Evolutionary conservation across 1,139 yeast genomes (phyloP).

Genomic region (Martiniozyma asiatica): DNA sequence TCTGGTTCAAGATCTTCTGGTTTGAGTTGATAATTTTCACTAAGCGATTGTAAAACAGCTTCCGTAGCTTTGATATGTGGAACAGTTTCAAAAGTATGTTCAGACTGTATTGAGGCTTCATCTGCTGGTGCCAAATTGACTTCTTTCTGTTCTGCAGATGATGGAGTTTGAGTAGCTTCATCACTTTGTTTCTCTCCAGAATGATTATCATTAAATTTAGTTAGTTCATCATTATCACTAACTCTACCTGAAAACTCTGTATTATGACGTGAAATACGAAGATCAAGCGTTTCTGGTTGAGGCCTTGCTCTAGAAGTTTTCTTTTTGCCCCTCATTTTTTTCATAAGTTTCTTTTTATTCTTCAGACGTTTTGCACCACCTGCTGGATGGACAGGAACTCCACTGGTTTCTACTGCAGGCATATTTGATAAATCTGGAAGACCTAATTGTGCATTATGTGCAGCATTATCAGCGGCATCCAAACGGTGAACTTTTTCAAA

Average conservation of each 20-base stretch:
- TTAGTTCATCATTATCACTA: conserved; percentile 24
- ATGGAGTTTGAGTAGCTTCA: conserved; percentile 1
- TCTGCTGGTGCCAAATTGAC: conserved; percentile 2
- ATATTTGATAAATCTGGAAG: conserved; percentile 5
- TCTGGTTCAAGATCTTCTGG: conserved; percentile 16
- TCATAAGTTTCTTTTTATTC: conserved; percentile 28
- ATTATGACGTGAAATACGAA: conserved; percentile 12
- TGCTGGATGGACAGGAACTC: conserved; percentile 62
- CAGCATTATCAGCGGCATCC: too few species aligned
- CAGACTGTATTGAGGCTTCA: conserved; percentile 2
- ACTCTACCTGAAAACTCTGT: conserved; percentile 22
- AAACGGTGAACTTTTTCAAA: conserved; percentile 9
- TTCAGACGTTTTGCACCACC: conserved; percentile 57
- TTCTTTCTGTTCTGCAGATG: conserved; percentile 1
- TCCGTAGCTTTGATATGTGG: conserved; percentile 6
- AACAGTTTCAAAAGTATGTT: not conserved
- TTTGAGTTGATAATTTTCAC: conserved; percentile 10
- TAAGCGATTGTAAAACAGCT: conserved; percentile 8
- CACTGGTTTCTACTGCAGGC: conserved; percentile 31
- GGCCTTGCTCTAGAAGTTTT: conserved; percentile 17
- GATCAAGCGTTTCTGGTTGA: conserved; percentile 16
- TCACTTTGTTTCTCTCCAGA: conserved; percentile 23
- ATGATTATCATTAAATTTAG: conserved; percentile 21
- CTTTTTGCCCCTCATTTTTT: conserved; percentile 17
- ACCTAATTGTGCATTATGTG: conserved; percentile 10